Conservation (phyloP, 1,284 basidiomycete species). For the Sporisorium exsertum region DNA sequence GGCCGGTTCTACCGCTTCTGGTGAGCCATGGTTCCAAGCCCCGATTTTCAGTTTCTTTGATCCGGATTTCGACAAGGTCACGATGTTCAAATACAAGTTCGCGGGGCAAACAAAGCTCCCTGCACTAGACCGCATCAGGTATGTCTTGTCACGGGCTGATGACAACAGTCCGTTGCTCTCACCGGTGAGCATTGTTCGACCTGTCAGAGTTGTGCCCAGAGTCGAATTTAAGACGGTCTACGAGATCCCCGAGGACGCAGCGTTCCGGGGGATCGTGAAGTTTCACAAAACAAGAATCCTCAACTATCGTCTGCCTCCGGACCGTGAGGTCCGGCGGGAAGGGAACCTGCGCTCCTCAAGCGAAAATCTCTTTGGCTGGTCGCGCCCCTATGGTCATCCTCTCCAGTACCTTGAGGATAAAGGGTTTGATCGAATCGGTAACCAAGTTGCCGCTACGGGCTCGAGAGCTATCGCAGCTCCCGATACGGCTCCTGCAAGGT, state of each 20-base stretch:
- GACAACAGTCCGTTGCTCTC: neutral
- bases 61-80: neutral
- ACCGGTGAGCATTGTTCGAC: conserved; percentile 16
- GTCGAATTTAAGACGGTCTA: conserved; percentile 2
- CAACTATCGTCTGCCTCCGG: no score
- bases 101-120: no score
- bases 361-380: neutral
- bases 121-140: conserved; percentile 7
- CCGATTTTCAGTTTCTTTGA: neutral
- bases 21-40: conserved; percentile 13
- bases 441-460: neutral
- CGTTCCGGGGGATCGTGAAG: no score
- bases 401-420: no score
- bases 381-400: neutral
- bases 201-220: neutral
- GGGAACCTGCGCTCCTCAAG: no score
- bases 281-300: neutral
- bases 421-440: neutral
- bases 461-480: neutral
- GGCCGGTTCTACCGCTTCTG: neutral
- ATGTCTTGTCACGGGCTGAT: neutral
- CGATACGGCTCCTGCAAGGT: neutral
- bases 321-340: no score
- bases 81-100: no score
- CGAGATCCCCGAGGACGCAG: neutral